phyloP scores from a whole-genome alignment of 176 grass and related monocot species.

The Musa troglodytarum region DNA sequence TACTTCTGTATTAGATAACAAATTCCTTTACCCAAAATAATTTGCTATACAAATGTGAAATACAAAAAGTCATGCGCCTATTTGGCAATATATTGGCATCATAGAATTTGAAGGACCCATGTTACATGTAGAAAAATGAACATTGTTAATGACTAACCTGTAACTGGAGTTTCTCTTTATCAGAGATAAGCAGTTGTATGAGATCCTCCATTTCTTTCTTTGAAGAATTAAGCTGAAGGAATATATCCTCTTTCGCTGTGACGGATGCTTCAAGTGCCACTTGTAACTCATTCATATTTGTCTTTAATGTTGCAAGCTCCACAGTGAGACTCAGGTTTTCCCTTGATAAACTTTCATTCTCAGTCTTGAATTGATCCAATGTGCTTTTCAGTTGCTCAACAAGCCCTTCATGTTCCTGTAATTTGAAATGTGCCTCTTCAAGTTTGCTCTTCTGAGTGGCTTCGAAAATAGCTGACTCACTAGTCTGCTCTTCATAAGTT shows the following conservation, averaged over 20 bases:
- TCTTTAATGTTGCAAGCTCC: constrained; percentile 41
- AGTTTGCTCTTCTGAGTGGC: constrained; percentile 34
- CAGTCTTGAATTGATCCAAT: constrained; percentile 29
- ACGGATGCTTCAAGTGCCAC: constrained; percentile 28
- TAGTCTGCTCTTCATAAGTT: constrained; percentile 59
- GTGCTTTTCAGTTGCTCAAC: constrained; percentile 34
- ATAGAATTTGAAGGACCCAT: not conserved
- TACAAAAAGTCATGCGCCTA: not conserved
- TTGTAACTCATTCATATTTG: constrained; percentile 65
- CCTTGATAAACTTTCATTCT: constrained; percentile 48
- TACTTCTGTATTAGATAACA: constrained; percentile 7
- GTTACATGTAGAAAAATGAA: not conserved
- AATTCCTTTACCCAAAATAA: constrained; percentile 11
- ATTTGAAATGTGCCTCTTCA: constrained; percentile 37
- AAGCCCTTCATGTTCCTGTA: constrained; percentile 34
- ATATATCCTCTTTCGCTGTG: constrained; percentile 44
- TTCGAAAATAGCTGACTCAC: constrained; percentile 42
- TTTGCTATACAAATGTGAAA: constrained; percentile 16
- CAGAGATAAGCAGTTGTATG: constrained; percentile 26
- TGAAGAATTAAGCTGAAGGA: constrained; percentile 33
- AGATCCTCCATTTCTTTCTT: constrained; percentile 44
- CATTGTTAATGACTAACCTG: constrained; percentile 48
- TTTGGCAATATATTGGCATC: not conserved
- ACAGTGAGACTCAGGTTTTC: constrained; percentile 46
- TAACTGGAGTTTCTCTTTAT: constrained; percentile 48